A percentile compares a stretch with the other conserved stretches of the same genome.
Evolutionary conservation across 2,329 filamentous ascomycete species (phyloP).

Genomic region (Pseudocercospora pini-densiflorae): DNA sequence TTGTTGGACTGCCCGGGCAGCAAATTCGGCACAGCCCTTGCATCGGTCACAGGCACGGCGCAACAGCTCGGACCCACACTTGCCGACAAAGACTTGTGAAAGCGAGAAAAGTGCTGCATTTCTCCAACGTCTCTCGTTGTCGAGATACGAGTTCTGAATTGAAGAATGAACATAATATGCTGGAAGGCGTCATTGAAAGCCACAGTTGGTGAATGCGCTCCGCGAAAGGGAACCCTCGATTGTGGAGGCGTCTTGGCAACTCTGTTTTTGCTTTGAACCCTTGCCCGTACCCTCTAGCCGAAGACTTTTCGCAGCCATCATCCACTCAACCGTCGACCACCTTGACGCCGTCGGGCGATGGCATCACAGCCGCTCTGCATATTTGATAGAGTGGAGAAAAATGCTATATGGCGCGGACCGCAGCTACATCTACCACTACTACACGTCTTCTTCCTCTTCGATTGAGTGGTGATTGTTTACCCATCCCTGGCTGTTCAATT

Average conservation of each 20-base stretch:
- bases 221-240: background rate
- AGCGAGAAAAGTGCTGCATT: background rate
- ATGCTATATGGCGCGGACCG: background rate
- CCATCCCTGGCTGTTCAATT: background rate
- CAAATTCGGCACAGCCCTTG: background rate
- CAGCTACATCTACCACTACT: background rate
- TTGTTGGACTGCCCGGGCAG: background rate
- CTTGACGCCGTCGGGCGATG: background rate
- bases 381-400: background rate
- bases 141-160: background rate
- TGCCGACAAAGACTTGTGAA: background rate
- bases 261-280: constrained; percentile 1
- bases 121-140: background rate
- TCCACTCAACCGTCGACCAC: constrained; percentile 6
- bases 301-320: constrained; percentile 9
- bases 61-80: background rate
- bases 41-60: background rate
- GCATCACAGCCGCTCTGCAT: constrained; percentile 3
- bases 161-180: background rate
- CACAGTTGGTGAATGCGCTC: background rate
- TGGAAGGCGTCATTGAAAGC: background rate
- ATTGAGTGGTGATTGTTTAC: background rate
- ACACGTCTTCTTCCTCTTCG: background rate
- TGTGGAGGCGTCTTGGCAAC: constrained; percentile 1
- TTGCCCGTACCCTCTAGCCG: constrained; percentile 1